phyloP scores from a whole-genome alignment of 2,329 filamentous ascomycete genomes.

The Pestalotiopsis sp. region DNA sequence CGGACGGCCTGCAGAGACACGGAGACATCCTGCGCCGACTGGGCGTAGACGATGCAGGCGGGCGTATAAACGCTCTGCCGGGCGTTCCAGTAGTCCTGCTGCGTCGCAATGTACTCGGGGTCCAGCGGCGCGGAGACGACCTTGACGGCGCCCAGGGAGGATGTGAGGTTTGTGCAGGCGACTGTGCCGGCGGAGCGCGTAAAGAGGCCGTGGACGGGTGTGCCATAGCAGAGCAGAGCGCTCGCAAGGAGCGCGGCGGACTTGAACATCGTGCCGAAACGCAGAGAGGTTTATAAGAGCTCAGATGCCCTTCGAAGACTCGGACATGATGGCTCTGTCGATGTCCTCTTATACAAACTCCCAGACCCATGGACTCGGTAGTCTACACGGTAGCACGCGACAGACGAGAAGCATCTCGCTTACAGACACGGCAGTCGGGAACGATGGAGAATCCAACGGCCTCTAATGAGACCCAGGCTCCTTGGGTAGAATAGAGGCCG shows the following conservation, averaged over 20 bases:
- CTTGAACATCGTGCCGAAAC: not conserved
- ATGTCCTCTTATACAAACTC: no score
- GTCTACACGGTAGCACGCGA: not conserved
- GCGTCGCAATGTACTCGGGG: slow-evolving; percentile 22
- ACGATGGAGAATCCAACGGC: not conserved
- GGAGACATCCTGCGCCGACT: slow-evolving; percentile 30
- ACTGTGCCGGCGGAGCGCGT: not conserved
- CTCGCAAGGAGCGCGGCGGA: not conserved
- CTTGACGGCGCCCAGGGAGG: slow-evolving; percentile 14
- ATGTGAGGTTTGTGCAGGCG: slow-evolving; percentile 13
- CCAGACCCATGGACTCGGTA: no score
- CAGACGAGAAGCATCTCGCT: not conserved
- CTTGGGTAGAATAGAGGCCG: not conserved
- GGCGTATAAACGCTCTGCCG: slow-evolving; percentile 27
- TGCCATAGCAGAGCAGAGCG: not conserved
- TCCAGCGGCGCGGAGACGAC: slow-evolving; percentile 20
- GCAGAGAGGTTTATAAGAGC: not conserved
- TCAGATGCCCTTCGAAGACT: not conserved
- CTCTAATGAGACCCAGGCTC: not conserved
- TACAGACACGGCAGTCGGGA: not conserved
- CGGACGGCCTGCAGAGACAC: slow-evolving; percentile 26
- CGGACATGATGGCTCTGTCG: not conserved
- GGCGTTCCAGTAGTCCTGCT: slow-evolving; percentile 29
- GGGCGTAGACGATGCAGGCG: slow-evolving; percentile 29
- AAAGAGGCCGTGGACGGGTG: not conserved